Evolutionary conservation across 176 grass and related monocot genomes (phyloP), one percentile per base, ranked within the genome.

Genomic region (Zoysia pacifica): DNA sequence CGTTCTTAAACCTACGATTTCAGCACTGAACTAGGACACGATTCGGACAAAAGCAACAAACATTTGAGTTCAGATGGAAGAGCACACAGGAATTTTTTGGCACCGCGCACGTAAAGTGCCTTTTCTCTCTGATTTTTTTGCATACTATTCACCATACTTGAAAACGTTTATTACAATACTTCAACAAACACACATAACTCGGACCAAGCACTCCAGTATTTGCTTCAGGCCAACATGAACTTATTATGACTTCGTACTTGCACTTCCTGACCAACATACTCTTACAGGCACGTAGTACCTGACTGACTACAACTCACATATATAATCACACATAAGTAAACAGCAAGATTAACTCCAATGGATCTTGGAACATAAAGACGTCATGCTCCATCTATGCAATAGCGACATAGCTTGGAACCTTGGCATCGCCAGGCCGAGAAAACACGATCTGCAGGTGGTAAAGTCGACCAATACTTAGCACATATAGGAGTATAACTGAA

Each of bases 361-460:
- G 37, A 35, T 36, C 5, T 20, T 59, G 55, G 55, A 2, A 59
- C n/a, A 59, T 36, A 51, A 51, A 36, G 47, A 71, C 11, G 2
- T 37, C 19, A 38, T 51, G 20, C 11, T 50, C 48, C 35, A 39
- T 40, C 16, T 52, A 73, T 55, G 36, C 70, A 54, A 73, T 73
- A 38, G 70, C 36, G 0, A 73, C 14, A 73, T 73, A 73, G 50
- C 28, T 73, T 73, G 70, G 70, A 41, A 88, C 61, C 76, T 80
- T 86, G 18, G 87, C 48, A 80, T 97, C 92, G 59, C 80, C 85
- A 7, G 90, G 87, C 8, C 93, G 87, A 5, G 90, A 90, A 53
- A 97, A 93, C 35, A 97, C 90, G 2, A 97, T 82, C 93, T 89
- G 86, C 48, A 73, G 48, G 35, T 18, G 13, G 28, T 48, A 64